Conservation (phyloP, 2,329 filamentous ascomycete genomes). For the Periconia digitata region DNA sequence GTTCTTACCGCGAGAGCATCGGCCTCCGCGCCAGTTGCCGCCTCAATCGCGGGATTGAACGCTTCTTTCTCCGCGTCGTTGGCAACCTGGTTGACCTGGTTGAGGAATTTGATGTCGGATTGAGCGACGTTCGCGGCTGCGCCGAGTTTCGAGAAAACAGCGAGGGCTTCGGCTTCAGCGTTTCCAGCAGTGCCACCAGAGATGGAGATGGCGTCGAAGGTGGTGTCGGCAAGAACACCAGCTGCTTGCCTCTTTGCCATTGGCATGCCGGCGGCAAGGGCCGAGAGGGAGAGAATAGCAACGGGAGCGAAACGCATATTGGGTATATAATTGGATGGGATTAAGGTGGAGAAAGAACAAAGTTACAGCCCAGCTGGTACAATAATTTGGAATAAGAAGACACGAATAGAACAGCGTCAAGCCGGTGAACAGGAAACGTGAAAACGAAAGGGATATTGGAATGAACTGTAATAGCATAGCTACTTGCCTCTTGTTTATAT, state of each 20-base stretch:
- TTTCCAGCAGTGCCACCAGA: constrained; percentile 56
- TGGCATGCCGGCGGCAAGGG: constrained; percentile 29
- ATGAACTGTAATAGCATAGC: no score
- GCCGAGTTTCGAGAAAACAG: constrained; percentile 57
- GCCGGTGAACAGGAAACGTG: constrained; percentile 19
- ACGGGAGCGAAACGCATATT: constrained; percentile 33
- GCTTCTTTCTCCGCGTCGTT: constrained; percentile 57
- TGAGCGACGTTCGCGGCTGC: constrained; percentile 47
- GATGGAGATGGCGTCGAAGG: constrained; percentile 50
- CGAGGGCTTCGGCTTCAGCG: constrained; percentile 56
- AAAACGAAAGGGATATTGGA: constrained; percentile 6
- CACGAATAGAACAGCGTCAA: constrained; percentile 30
- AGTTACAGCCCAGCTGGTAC: constrained; percentile 30
- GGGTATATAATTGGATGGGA: constrained; percentile 2
- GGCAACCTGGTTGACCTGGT: constrained; percentile 55
- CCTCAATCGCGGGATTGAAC: constrained; percentile 58
- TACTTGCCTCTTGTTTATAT: constrained; percentile 5
- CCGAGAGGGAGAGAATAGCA: constrained; percentile 29
- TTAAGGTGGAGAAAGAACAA: constrained; percentile 6
- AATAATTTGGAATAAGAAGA: no score
- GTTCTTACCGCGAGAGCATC: constrained; percentile 45
- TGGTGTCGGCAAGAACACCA: constrained; percentile 31
- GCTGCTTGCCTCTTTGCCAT: constrained; percentile 23
- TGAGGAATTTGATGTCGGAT: constrained; percentile 55
- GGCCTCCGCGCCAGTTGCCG: constrained; percentile 47